Evolutionary conservation across 2,329 filamentous ascomycete species (phyloP).

Genomic region (Epichloe typhina): DNA sequence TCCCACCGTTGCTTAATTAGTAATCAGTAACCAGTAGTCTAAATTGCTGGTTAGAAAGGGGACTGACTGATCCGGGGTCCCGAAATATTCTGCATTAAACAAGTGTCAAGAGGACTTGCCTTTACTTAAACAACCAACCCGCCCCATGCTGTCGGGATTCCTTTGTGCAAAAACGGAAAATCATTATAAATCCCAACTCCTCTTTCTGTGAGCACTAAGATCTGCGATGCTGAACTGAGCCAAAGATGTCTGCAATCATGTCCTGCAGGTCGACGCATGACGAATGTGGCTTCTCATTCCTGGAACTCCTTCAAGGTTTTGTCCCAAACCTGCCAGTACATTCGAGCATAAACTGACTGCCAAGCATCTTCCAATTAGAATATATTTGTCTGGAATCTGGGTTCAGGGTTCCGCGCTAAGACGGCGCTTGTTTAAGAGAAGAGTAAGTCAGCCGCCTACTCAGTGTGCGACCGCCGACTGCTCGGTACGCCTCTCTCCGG

Average conservation of each 20-base stretch:
- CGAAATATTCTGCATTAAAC: not conserved
- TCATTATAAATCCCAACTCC: no score
- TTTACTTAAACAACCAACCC: not conserved
- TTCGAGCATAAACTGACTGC: not conserved
- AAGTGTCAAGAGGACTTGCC: not conserved
- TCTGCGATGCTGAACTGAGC: not conserved
- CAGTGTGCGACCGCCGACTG: not conserved
- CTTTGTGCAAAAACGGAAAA: not conserved
- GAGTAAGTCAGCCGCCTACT: not conserved
- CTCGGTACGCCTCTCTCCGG: not conserved
- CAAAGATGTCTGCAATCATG: not conserved
- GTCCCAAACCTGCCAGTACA: not conserved
- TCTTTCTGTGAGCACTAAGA: not conserved
- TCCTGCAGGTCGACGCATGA: not conserved
- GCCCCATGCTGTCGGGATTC: not conserved
- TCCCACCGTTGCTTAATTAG: not conserved
- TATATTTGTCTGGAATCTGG: not conserved
- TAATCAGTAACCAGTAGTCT: no score
- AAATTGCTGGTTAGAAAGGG: no score
- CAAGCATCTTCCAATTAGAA: not conserved
- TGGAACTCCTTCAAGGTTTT: not conserved
- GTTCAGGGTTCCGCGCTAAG: not conserved
- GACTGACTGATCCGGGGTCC: no score
- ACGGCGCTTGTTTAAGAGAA: not conserved
- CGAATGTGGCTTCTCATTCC: not conserved